Conservation (phyloP, 2,329 filamentous ascomycete genomes). For the Pyrenophora graminea region DNA sequence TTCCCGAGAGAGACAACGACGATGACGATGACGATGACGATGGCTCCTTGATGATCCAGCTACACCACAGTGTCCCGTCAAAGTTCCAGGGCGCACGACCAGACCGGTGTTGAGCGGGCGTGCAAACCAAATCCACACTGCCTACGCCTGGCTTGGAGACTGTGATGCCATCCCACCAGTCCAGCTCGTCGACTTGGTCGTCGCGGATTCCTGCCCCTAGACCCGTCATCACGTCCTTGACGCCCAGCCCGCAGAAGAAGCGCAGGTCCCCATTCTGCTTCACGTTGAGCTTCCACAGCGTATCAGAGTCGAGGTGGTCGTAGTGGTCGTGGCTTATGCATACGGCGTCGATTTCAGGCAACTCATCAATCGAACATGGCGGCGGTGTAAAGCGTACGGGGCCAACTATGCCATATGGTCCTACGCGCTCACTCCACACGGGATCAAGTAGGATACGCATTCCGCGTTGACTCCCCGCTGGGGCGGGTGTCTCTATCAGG, state of each 20-base stretch:
- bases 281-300: constrained; percentile 49
- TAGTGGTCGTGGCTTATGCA: constrained; percentile 62
- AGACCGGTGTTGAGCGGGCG: constrained; percentile 55
- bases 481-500: constrained; percentile 50
- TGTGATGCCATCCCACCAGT: constrained; percentile 56
- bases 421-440: constrained; percentile 57
- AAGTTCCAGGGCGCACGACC: constrained; percentile 49
- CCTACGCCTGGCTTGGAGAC: constrained; percentile 42
- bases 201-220: constrained; percentile 45
- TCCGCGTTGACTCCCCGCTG: constrained; percentile 39
- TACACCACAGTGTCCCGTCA: constrained; percentile 54
- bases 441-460: constrained; percentile 58
- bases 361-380: constrained; percentile 55
- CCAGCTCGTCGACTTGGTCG: constrained; percentile 52
- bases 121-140: constrained; percentile 51
- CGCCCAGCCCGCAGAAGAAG: constrained; percentile 51
- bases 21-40: no score
- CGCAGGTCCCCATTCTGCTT: constrained; percentile 45
- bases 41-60: constrained; percentile 49
- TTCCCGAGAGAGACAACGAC: constrained; percentile 16
- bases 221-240: constrained; percentile 45
- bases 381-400: constrained; percentile 58
- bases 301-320: constrained; percentile 58
- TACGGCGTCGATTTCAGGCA: constrained; percentile 58
- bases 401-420: constrained; percentile 52